Percentiles rank a stretch among this genome's conserved stretches.
phyloP scores from a whole-genome alignment of 768 basidiomycete species.

The Candolleomyces eurysporus region DNA sequence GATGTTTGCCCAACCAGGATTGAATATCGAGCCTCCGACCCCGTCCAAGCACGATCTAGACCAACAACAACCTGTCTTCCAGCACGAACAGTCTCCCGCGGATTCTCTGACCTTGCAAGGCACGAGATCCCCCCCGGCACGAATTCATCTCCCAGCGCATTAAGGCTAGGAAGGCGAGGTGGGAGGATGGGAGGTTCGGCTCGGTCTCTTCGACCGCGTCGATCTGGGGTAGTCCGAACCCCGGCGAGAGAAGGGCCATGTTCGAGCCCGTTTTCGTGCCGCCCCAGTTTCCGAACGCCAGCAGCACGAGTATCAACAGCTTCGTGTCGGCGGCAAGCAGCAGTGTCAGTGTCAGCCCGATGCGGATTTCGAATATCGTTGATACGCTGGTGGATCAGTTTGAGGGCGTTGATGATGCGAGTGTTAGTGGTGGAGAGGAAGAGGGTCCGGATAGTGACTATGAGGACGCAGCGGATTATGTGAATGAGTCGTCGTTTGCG shows the following conservation, averaged over 20 bases:
- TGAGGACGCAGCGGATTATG: constrained; percentile 9
- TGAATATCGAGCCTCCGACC: constrained; percentile 44
- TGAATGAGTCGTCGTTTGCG: constrained; percentile 7
- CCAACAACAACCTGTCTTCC: constrained; percentile 7
- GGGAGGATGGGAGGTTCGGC: constrained; percentile 9
- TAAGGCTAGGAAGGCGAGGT: neutral
- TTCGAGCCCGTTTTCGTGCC: neutral
- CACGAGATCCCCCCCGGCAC: constrained; percentile 3
- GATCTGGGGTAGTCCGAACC: neutral
- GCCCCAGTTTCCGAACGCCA: neutral
- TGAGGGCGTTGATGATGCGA: neutral
- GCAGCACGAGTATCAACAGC: neutral
- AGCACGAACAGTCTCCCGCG: neutral
- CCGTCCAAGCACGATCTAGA: constrained; percentile 24
- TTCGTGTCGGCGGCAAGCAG: neutral
- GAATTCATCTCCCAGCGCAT: constrained; percentile 8
- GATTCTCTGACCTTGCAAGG: neutral
- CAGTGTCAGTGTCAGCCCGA: neutral
- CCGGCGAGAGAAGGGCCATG: neutral
- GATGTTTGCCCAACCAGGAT: constrained; percentile 6
- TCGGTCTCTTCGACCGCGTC: constrained; percentile 3
- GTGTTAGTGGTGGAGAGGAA: neutral
- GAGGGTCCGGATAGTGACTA: constrained; percentile 8
- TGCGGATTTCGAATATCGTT: constrained; percentile 3
- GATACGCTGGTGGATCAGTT: constrained; percentile 7